Conservation (phyloP, 2,329 filamentous ascomycete genomes). For the Ophidiomyces ophidiicola region DNA sequence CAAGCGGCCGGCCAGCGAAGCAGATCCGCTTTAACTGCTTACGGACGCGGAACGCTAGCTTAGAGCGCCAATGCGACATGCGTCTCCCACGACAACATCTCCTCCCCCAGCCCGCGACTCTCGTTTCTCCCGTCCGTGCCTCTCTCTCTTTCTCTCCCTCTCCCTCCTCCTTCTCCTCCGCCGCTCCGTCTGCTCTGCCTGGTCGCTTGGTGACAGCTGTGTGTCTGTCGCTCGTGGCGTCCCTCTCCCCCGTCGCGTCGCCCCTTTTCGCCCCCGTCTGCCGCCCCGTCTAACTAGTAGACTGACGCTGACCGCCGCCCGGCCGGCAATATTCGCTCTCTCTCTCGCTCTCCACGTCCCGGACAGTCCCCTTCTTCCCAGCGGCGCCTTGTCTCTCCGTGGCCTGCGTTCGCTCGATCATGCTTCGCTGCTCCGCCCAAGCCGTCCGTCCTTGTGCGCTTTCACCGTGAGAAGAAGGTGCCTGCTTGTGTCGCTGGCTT, state of each 20-base stretch:
- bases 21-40: slow-evolving; percentile 10
- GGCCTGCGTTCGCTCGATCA: slow-evolving; percentile 13
- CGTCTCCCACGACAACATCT: slow-evolving; percentile 1
- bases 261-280: slow-evolving; percentile 4
- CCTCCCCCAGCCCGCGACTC: slow-evolving; percentile 5
- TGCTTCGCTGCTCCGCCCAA: slow-evolving; percentile 14
- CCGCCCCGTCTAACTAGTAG: not conserved
- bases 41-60: slow-evolving; percentile 5
- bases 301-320: slow-evolving; percentile 11
- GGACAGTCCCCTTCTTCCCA: slow-evolving; percentile 3
- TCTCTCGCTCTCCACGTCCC: not conserved
- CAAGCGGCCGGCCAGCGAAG: slow-evolving; percentile 13
- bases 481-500: slow-evolving; percentile 12
- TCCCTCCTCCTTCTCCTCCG: not conserved
- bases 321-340: slow-evolving; percentile 8
- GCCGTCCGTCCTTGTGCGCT: slow-evolving; percentile 1
- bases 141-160: slow-evolving; percentile 4
- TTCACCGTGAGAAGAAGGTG: slow-evolving; percentile 8
- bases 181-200: not conserved
- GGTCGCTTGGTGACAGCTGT: not conserved
- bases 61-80: slow-evolving; percentile 1
- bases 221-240: not conserved
- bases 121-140: slow-evolving; percentile 5
- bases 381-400: too few relatives aligned
- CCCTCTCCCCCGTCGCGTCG: not conserved